These are phyloP conservation scores for Babesia bigemina DNA, from an alignment of 169 alveolate genomes.

Conservation along the genomic window DNA sequence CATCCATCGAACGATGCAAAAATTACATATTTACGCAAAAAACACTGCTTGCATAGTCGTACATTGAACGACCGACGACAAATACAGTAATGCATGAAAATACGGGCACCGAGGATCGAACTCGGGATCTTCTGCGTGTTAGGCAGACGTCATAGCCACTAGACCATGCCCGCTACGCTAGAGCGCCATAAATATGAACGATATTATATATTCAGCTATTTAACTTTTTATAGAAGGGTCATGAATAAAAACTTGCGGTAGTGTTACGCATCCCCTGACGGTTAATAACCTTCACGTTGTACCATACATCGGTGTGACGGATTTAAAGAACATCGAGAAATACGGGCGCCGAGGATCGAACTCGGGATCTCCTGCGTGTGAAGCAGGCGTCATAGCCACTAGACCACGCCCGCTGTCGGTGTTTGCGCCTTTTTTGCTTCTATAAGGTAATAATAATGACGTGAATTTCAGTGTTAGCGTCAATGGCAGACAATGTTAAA, in stretches of 20 bases:
- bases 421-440: background rate
- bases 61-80: background rate
- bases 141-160: slow-evolving; percentile 93
- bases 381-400: slow-evolving; percentile 89
- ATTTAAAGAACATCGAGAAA: background rate
- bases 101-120: slow-evolving; percentile 93
- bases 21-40: background rate
- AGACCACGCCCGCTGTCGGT: slow-evolving; percentile 85
- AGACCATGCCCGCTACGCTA: slow-evolving; percentile 88
- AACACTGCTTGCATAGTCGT: background rate
- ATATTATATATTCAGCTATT: no score
- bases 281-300: background rate
- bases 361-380: slow-evolving; percentile 91
- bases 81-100: background rate
- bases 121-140: slow-evolving; percentile 93
- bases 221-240: no score
- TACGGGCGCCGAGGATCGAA: slow-evolving; percentile 88
- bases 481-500: slow-evolving; percentile 24
- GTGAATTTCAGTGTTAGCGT: background rate
- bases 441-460: background rate
- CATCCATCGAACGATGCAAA: background rate
- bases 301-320: background rate
- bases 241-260: no score
- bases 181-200: no score
- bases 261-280: background rate